A percentile compares a stretch with the other conserved stretches of the same genome.
phyloP scores from a whole-genome alignment of 2,329 filamentous ascomycete genomes.

The Epichloe festucae region DNA sequence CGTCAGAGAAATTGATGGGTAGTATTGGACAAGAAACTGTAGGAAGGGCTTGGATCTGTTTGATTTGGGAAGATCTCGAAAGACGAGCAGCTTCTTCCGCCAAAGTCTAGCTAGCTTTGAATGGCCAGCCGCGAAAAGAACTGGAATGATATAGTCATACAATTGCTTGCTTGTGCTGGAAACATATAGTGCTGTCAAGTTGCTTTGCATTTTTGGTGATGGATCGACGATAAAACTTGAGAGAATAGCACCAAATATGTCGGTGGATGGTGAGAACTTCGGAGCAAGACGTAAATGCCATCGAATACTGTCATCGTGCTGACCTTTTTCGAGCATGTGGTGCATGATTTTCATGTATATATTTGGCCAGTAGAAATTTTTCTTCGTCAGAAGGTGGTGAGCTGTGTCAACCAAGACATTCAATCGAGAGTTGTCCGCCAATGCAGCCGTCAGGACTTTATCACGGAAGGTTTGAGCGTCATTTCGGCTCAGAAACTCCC shows the following conservation, averaged over 20 bases:
- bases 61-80: constrained; percentile 29
- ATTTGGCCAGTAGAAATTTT: constrained; percentile 33
- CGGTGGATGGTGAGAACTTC: constrained; percentile 27
- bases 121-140: constrained; percentile 34
- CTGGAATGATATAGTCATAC: constrained; percentile 39
- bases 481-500: constrained; percentile 10
- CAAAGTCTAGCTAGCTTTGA: constrained; percentile 32
- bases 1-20: constrained; percentile 24
- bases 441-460: constrained; percentile 17
- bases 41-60: constrained; percentile 34
- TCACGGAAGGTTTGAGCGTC: constrained; percentile 17
- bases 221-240: constrained; percentile 28
- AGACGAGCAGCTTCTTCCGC: constrained; percentile 28
- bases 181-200: constrained; percentile 32
- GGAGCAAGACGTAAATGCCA: constrained; percentile 36
- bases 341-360: constrained; percentile 35
- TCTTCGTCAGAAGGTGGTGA: constrained; percentile 21
- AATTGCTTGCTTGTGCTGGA: constrained; percentile 28
- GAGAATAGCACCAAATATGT: constrained; percentile 30
- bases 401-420: constrained; percentile 15
- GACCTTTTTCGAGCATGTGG: constrained; percentile 26
- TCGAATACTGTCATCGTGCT: constrained; percentile 25
- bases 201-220: constrained; percentile 23
- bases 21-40: constrained; percentile 33
- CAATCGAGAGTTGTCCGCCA: constrained; percentile 15